Base-by-base conservation (phyloP, 768 basidiomycete species). In the Infundibulicybe gibba region DNA sequence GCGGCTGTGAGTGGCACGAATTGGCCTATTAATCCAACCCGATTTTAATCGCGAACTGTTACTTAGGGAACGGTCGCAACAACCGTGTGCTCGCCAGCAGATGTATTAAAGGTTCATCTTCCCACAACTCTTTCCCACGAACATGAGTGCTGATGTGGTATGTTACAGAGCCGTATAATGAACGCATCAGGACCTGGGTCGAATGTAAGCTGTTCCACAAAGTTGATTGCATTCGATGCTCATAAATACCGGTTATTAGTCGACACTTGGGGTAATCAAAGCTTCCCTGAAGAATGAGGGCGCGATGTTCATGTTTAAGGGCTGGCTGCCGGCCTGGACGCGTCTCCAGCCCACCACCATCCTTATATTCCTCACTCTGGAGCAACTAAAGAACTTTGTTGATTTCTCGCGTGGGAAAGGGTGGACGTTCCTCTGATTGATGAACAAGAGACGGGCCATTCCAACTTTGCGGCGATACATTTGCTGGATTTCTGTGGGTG, bases 291-390 rank as follows among this genome's bases (percentile, higher is more conserved):
- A 76, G 49, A 81, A 67, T 52, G 90, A 93, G 55, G 90, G 90
- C 12, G 63, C 87, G 3, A 86, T 85, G 80, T 93, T 92, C 76
- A 87, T 93, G 85, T 90, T 93, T 74, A 90, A 90, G 62, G 90
- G 90, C 51, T 93, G 90, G 90, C 64, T 92, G 8, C 90, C 90
- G 0, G 88, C 90, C 10, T 93, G 89, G 89, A 78, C 80, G 43
- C 75, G 90, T 62, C 74, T 93, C 33, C 87, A 92, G 59, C 90
- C 90, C 0, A 92, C 89, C 37, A 93, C 90, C 3, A 89, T 93
- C 52, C 74, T 93, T 33, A 92, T 91, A 61, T 93, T 91, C 72
- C 62, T 92, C 52, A 90, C 86, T 6, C 72, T 92, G 33, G 90
- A 92, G 58, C 88, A 90, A 63, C 62, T 90, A 53, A 90, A 81